Evolutionary conservation across 352 stramenopile species (phyloP), one percentile per base, ranked within the genome.

Genomic region (Stramenopiles sp.): DNA sequence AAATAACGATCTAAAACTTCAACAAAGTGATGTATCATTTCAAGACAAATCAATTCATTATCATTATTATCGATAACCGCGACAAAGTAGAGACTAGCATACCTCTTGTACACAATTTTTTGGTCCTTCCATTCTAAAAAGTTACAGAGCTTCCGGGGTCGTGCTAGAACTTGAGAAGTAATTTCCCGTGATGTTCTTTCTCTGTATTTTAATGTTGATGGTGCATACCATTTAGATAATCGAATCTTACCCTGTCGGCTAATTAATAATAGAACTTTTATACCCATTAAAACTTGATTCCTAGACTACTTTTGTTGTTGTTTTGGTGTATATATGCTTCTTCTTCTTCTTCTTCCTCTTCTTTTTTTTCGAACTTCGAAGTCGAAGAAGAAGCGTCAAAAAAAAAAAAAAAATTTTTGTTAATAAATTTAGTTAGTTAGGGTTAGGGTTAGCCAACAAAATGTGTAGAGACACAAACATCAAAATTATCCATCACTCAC

Each of bases 101-200:
- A 90, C 57, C 80, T 59, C 56, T 86, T 71, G 59, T 93, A 95
- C 2, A 93, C 69, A 49, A 95, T 88, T 52, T 92, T 95, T 51
- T 89, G 84, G 38, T 85, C 69, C 49, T 80, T 79, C 60, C 88
- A 91, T 55, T 93, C 80, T 49, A 93, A 89, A 50, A 93, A 92
- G 43, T 73, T 74, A 48, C 62, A 58, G 15, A 53, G 44, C 15
- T 46, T 43, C 35, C 36, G 19, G 1, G 47, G 40, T 18, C 52
- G 26, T 18, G 60, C 69, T 37, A 84, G 58, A 42, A 84, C 69
- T 18, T 80, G 56, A 44, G 63, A 50, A 40, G 64, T 74, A 45
- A 79, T 68, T 42, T 83, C 68, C 43, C 62, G 64, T 45, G 74
- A 68, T 46, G 75, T 71, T 46, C 68, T 64, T 47, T 58, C 62